Evolutionary conservation across 768 basidiomycete genomes (phyloP).

Genomic region (Leccinum ochraceum): DNA sequence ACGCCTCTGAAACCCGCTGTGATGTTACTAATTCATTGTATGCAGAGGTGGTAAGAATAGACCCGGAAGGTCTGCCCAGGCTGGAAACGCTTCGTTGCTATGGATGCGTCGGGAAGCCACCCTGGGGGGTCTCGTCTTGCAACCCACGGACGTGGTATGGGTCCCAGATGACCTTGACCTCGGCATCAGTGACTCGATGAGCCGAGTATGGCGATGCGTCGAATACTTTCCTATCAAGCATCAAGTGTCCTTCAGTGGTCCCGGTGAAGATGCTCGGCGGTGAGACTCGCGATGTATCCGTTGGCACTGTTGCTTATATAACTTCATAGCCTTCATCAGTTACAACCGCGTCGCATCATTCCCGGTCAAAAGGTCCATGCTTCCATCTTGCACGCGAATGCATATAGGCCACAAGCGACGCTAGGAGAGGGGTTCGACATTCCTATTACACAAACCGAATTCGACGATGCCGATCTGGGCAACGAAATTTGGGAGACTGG

Average conservation of each 20-base stretch:
- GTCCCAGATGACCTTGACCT: slow-evolving; percentile 28
- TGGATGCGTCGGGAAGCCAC: slow-evolving; percentile 38
- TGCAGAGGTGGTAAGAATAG: slow-evolving; percentile 26
- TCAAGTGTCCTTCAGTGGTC: slow-evolving; percentile 23
- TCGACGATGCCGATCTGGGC: slow-evolving; percentile 9
- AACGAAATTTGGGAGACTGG: slow-evolving; percentile 21
- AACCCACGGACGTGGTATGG: slow-evolving; percentile 30
- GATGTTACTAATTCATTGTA: slow-evolving; percentile 1
- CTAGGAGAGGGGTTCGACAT: slow-evolving; percentile 28
- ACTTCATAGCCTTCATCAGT: slow-evolving; percentile 13
- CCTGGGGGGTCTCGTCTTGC: slow-evolving; percentile 26
- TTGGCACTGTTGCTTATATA: neutral
- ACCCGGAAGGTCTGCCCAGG: slow-evolving; percentile 22
- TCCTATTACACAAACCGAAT: slow-evolving; percentile 5
- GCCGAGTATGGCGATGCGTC: slow-evolving; percentile 10
- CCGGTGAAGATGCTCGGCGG: slow-evolving; percentile 19
- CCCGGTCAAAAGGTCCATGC: slow-evolving; percentile 30
- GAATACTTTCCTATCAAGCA: slow-evolving; percentile 29
- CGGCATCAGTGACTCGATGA: slow-evolving; percentile 26
- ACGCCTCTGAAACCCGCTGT: neutral
- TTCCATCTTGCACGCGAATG: slow-evolving; percentile 24
- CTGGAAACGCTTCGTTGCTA: slow-evolving; percentile 28
- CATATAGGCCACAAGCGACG: slow-evolving; percentile 21
- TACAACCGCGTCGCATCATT: slow-evolving; percentile 28
- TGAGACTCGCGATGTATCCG: slow-evolving; percentile 1